Conservation (phyloP, 306 rosid genomes). For the Dryas drummondii region DNA sequence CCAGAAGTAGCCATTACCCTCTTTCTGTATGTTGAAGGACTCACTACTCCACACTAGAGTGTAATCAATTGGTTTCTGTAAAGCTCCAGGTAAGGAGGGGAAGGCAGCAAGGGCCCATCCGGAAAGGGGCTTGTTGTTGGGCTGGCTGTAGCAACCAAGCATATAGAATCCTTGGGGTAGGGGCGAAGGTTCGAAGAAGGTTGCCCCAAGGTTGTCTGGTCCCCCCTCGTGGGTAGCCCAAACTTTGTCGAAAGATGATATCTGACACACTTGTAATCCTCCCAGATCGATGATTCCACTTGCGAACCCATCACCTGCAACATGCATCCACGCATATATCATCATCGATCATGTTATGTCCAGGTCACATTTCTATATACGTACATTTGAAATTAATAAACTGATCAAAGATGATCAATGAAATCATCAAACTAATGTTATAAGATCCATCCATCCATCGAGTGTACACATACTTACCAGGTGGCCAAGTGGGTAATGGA, state of each 20-base stretch:
- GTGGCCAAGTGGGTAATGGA: slow-evolving; percentile 38
- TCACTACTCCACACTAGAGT: slow-evolving; percentile 59
- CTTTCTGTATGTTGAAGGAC: slow-evolving; percentile 37
- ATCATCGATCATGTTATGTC: not conserved
- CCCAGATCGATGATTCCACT: slow-evolving; percentile 64
- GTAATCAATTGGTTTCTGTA: slow-evolving; percentile 58
- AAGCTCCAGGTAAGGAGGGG: slow-evolving; percentile 16
- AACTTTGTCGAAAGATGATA: slow-evolving; percentile 53
- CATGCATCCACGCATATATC: no score
- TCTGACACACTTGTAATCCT: slow-evolving; percentile 51
- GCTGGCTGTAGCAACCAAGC: slow-evolving; percentile 65
- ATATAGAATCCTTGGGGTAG: slow-evolving; percentile 62
- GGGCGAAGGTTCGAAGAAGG: slow-evolving; percentile 65
- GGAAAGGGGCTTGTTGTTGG: slow-evolving; percentile 62
- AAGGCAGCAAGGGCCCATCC: slow-evolving; percentile 66
- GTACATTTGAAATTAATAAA: no score
- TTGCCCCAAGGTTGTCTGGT: slow-evolving; percentile 48
- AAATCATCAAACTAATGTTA: no score
- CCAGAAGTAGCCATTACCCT: slow-evolving; percentile 60
- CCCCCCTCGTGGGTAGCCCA: slow-evolving; percentile 68
- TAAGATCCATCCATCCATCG: no score
- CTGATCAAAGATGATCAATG: no score
- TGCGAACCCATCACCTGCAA: slow-evolving; percentile 53
- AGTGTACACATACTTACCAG: slow-evolving; percentile 30
- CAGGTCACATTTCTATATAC: no score